Evolutionary conservation across 2,329 filamentous ascomycete genomes (phyloP).

Genomic region (Gnomoniopsis sp.): DNA sequence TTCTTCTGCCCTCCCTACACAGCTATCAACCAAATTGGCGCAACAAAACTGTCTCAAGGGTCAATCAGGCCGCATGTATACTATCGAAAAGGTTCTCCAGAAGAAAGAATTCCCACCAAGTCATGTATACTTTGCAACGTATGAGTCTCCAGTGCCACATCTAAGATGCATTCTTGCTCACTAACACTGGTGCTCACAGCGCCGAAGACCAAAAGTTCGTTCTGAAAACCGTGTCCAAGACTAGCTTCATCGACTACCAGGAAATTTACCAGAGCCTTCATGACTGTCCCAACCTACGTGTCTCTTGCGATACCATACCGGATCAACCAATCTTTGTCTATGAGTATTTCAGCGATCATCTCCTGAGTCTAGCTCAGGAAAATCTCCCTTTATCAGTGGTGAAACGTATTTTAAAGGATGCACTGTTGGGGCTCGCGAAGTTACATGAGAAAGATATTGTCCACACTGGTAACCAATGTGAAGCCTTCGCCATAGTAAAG

Average conservation of each 20-base stretch:
- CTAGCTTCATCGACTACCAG: slow-evolving; percentile 5
- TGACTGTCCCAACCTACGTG: slow-evolving; percentile 1
- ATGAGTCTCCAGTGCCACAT: not conserved
- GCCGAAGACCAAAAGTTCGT: slow-evolving; percentile 3
- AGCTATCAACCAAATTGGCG: not conserved
- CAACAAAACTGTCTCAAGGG: too few species aligned
- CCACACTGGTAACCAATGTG: not conserved
- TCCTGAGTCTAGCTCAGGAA: not conserved
- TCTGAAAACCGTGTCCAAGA: not conserved
- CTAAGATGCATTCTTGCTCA: not conserved
- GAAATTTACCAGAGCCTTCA: not conserved
- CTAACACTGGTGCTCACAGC: slow-evolving; percentile 1
- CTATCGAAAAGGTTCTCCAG: slow-evolving; percentile 1
- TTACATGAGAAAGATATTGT: slow-evolving; percentile 4
- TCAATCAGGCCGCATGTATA: slow-evolving; percentile 2
- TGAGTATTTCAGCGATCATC: slow-evolving; percentile 1
- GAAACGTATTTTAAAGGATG: not conserved
- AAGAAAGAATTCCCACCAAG: slow-evolving; percentile 3
- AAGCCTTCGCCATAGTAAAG: not conserved
- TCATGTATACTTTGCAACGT: slow-evolving; percentile 2
- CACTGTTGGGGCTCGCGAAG: not conserved
- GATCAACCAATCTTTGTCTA: slow-evolving; percentile 3
- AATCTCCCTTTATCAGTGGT: not conserved
- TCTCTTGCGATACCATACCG: slow-evolving; percentile 5
- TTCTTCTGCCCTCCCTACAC: slow-evolving; percentile 1